These are phyloP conservation scores for Parathielavia appendiculata DNA, from an alignment of 495 filamentous ascomycete genomes.

Conservation along the genomic window DNA sequence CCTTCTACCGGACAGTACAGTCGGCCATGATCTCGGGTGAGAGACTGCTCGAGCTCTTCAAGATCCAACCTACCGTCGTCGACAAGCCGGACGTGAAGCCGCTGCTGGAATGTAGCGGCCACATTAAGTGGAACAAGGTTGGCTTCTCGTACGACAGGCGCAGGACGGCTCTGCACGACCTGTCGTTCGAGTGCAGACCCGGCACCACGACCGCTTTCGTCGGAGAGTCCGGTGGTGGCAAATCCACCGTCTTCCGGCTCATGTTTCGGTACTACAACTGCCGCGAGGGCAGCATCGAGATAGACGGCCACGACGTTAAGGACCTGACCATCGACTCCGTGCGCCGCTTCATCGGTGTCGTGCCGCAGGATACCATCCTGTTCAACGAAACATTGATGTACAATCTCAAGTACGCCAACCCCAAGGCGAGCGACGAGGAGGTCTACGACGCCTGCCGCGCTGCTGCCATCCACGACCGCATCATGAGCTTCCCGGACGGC, in stretches of 20 bases:
- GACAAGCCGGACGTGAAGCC: slow-evolving; percentile 50
- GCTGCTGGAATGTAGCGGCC: slow-evolving; percentile 65
- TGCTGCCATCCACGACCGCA: slow-evolving; percentile 94
- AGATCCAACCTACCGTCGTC: slow-evolving; percentile 77
- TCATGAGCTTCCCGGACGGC: slow-evolving; percentile 84
- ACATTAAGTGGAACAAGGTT: slow-evolving; percentile 80
- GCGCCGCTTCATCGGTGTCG: slow-evolving; percentile 84
- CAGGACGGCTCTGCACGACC: slow-evolving; percentile 75
- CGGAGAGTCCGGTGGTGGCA: slow-evolving; percentile 92
- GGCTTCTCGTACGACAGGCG: slow-evolving; percentile 86
- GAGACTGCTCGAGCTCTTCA: slow-evolving; percentile 90
- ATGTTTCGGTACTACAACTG: slow-evolving; percentile 94
- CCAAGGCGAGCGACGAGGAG: slow-evolving; percentile 75
- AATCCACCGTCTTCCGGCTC: slow-evolving; percentile 94
- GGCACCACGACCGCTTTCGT: slow-evolving; percentile 95
- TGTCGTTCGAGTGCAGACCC: slow-evolving; percentile 75
- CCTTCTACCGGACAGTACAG: slow-evolving; percentile 94
- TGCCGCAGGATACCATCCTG: slow-evolving; percentile 91
- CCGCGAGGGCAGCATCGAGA: slow-evolving; percentile 65
- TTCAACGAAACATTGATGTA: slow-evolving; percentile 98
- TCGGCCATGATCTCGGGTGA: slow-evolving; percentile 96
- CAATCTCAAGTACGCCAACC: slow-evolving; percentile 93
- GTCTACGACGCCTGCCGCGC: slow-evolving; percentile 85
- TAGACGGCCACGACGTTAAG: slow-evolving; percentile 81
- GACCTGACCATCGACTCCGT: slow-evolving; percentile 91